Conservation (phyloP, 805 yeast genomes). For the Candida oleophila region DNA sequence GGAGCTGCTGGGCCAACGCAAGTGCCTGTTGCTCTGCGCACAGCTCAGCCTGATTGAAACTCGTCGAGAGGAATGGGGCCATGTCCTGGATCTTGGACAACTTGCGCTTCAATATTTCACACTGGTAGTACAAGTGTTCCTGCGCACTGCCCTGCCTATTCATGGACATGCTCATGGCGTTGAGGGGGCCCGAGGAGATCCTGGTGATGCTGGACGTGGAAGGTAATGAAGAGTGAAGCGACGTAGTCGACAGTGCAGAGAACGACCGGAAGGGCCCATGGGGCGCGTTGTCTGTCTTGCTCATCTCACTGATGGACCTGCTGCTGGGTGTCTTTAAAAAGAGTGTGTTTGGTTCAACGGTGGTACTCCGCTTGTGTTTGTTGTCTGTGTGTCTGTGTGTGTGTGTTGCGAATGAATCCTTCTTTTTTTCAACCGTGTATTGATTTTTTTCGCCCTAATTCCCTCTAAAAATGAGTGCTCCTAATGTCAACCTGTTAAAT, state of each 20-base stretch:
- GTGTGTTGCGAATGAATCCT: neutral
- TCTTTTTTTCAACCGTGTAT: neutral
- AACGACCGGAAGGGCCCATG: constrained; percentile 38
- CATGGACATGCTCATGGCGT: constrained; percentile 48
- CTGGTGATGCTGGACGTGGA: constrained; percentile 33
- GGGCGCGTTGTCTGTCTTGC: constrained; percentile 12
- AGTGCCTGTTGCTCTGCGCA: constrained; percentile 72
- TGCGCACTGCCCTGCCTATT: constrained; percentile 60
- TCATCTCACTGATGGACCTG: too few species aligned
- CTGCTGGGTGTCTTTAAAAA: neutral
- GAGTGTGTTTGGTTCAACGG: neutral
- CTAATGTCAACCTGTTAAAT: too few species aligned
- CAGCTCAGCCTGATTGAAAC: constrained; percentile 64
- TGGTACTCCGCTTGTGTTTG: neutral
- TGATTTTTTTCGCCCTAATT: too few species aligned
- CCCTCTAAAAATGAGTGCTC: too few species aligned
- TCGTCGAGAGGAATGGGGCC: constrained; percentile 63
- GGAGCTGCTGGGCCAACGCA: constrained; percentile 42
- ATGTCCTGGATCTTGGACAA: constrained; percentile 63
- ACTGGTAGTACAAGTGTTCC: constrained; percentile 71
- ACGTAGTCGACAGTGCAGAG: constrained; percentile 30
- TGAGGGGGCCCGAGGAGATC: constrained; percentile 47
- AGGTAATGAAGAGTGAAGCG: constrained; percentile 24
- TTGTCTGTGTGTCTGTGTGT: neutral
- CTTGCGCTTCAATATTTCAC: constrained; percentile 54